Evolutionary conservation across 2,329 filamentous ascomycete genomes (phyloP).

Genomic region (Clonostachys rosea): DNA sequence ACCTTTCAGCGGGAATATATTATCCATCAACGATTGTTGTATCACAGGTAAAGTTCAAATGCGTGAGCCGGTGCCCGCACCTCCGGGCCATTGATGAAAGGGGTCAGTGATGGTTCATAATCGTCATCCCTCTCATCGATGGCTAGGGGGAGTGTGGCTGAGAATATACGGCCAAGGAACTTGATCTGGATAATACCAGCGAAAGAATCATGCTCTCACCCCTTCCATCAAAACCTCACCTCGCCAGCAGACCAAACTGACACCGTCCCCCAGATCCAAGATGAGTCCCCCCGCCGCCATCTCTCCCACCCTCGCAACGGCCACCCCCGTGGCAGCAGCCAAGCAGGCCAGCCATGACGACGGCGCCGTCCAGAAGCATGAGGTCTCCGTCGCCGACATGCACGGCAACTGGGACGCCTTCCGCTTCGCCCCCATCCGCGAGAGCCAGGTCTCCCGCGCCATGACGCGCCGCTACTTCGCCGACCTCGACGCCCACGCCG

Average conservation of each 20-base stretch:
- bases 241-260: background rate
- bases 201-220: conserved; percentile 91
- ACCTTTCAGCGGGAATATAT: conserved; percentile 15
- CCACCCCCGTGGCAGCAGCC: conserved; percentile 38
- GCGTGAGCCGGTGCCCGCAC: conserved; percentile 60
- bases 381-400: conserved; percentile 57
- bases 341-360: conserved; percentile 32
- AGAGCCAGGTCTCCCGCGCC: conserved; percentile 86
- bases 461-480: conserved; percentile 93
- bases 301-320: conserved; percentile 48
- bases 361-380: conserved; percentile 8
- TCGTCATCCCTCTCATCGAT: too few species aligned
- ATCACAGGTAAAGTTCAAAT: conserved; percentile 36
- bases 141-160: conserved; percentile 35
- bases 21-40: conserved; percentile 25
- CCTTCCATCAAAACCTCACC: conserved; percentile 15
- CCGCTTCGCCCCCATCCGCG: conserved; percentile 80
- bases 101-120: too few species aligned
- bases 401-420: conserved; percentile 78
- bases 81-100: conserved; percentile 3
- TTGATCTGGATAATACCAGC: conserved; percentile 99
- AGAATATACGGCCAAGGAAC: conserved; percentile 88
- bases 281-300: conserved; percentile 80
- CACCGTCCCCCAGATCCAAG: conserved; percentile 21
- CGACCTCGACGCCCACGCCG: conserved; percentile 83